A percentile compares a stretch with the other conserved stretches of the same genome.
phyloP scores from a whole-genome alignment of 495 filamentous ascomycete species.

The Talaromyces trachyspermus region DNA sequence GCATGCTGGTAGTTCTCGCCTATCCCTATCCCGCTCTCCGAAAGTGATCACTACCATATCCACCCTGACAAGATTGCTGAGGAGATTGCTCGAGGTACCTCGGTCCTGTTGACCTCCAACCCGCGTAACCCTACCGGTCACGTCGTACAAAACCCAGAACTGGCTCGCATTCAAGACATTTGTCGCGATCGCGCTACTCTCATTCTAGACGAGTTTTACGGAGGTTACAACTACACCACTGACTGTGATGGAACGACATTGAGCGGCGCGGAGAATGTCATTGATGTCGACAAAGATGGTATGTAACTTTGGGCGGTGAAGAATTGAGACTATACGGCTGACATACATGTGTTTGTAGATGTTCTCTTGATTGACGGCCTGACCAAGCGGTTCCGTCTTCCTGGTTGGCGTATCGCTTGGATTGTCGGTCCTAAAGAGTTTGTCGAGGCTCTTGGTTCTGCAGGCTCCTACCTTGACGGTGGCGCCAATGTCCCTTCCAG shows the following conservation, averaged over 20 bases:
- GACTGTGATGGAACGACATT: slow-evolving; percentile 85
- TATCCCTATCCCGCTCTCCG: slow-evolving; percentile 76
- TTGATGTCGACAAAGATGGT: slow-evolving; percentile 60
- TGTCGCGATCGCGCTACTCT: slow-evolving; percentile 84
- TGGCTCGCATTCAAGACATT: slow-evolving; percentile 84
- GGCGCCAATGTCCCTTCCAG: slow-evolving; percentile 95
- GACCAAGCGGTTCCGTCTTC: slow-evolving; percentile 93
- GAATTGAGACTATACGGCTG: no score
- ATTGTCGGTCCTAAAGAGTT: slow-evolving; percentile 94
- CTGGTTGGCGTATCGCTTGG: slow-evolving; percentile 96
- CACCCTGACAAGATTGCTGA: slow-evolving; percentile 86
- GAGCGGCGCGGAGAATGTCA: slow-evolving; percentile 77
- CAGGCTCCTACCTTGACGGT: slow-evolving; percentile 92
- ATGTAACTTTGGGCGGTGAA: no score
- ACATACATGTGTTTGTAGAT: slow-evolving; percentile 36
- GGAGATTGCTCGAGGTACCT: slow-evolving; percentile 79
- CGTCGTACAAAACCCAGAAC: slow-evolving; percentile 70
- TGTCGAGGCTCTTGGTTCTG: slow-evolving; percentile 86
- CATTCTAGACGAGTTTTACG: slow-evolving; percentile 96
- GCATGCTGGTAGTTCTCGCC: slow-evolving; percentile 68
- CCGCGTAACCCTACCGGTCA: slow-evolving; percentile 92
- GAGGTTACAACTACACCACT: slow-evolving; percentile 88
- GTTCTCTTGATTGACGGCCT: slow-evolving; percentile 93
- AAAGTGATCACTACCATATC: slow-evolving; percentile 83
- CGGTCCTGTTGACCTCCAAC: slow-evolving; percentile 92